A percentile compares a stretch with the other conserved stretches of the same genome.
These are phyloP conservation scores for Exophiala bonariae DNA, from an alignment of 2,329 filamentous ascomycete species.

Conservation along the genomic window DNA sequence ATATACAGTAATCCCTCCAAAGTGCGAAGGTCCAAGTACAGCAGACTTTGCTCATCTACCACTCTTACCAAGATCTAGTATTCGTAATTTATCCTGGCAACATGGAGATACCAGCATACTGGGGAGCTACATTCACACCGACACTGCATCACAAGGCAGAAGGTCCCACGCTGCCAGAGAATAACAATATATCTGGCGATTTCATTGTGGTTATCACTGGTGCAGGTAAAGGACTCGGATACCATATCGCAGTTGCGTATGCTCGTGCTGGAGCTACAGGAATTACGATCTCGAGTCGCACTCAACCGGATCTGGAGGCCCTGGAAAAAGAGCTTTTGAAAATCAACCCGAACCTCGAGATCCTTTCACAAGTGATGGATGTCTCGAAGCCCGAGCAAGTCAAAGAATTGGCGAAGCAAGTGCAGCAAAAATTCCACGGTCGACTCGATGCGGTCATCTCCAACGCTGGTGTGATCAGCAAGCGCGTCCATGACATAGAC, in stretches of 20 bases:
- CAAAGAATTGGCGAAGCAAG: slow-evolving; percentile 29
- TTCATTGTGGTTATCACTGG: slow-evolving; percentile 38
- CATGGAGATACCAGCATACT: slow-evolving; percentile 6
- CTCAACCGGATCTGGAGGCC: slow-evolving; percentile 23
- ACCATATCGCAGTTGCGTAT: slow-evolving; percentile 35
- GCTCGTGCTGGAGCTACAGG: slow-evolving; percentile 37
- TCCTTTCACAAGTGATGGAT: slow-evolving; percentile 23
- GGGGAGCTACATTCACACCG: slow-evolving; percentile 14
- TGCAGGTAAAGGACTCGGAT: slow-evolving; percentile 37
- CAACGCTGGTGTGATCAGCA: slow-evolving; percentile 33
- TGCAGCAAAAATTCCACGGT: slow-evolving; percentile 31
- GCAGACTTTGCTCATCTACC: too few species aligned
- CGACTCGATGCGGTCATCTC: slow-evolving; percentile 37
- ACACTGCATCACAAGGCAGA: slow-evolving; percentile 17
- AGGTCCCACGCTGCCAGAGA: slow-evolving; percentile 21
- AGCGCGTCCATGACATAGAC: slow-evolving; percentile 21
- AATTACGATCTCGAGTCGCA: slow-evolving; percentile 36
- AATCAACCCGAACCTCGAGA: slow-evolving; percentile 32
- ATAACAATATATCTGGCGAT: slow-evolving; percentile 9
- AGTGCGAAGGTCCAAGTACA: too few species aligned
- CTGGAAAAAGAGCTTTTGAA: slow-evolving; percentile 29
- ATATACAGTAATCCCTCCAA: too few species aligned
- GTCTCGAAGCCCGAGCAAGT: slow-evolving; percentile 30
- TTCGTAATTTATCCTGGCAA: neutral
- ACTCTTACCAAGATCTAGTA: too few species aligned